These are phyloP conservation scores for Solanum paucissectum DNA, from an alignment of 257 asterid species.

Conservation along the genomic window DNA sequence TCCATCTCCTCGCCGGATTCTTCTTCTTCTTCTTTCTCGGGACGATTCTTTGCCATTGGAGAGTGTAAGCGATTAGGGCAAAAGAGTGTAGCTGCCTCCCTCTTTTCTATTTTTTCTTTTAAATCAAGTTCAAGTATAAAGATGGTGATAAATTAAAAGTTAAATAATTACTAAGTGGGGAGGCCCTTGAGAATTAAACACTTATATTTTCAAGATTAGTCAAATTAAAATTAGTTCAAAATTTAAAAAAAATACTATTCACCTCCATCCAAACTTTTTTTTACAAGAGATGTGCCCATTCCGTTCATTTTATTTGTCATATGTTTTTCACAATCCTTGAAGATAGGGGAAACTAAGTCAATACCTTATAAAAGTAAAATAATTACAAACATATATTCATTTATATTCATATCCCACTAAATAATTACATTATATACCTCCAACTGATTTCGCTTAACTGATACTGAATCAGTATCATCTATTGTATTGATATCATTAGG, in stretches of 20 bases:
- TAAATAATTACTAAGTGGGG: neutral
- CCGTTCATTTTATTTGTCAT: neutral
- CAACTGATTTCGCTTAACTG: too few species aligned
- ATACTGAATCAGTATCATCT: too few species aligned
- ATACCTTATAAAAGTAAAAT: too few species aligned
- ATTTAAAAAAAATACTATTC: neutral
- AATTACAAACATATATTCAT: too few species aligned
- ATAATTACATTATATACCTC: too few species aligned
- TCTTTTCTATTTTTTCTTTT: neutral
- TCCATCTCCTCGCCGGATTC: constrained; percentile 29
- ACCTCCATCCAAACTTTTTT: neutral
- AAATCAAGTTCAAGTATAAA: neutral
- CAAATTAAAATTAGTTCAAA: neutral
- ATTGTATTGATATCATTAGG: too few species aligned
- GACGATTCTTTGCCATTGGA: constrained; percentile 22
- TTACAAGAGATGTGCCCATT: too few species aligned
- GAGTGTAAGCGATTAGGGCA: neutral
- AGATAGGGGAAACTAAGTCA: too few species aligned
- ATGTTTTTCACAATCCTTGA: too few species aligned
- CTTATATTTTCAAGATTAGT: neutral
- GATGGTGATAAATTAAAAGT: neutral
- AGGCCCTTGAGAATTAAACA: neutral
- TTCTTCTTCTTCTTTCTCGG: constrained; percentile 7
- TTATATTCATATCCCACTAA: too few species aligned
- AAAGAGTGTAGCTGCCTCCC: neutral